Base-by-base conservation (phyloP, 495 filamentous ascomycete species). In the Tricharina praecox region DNA sequence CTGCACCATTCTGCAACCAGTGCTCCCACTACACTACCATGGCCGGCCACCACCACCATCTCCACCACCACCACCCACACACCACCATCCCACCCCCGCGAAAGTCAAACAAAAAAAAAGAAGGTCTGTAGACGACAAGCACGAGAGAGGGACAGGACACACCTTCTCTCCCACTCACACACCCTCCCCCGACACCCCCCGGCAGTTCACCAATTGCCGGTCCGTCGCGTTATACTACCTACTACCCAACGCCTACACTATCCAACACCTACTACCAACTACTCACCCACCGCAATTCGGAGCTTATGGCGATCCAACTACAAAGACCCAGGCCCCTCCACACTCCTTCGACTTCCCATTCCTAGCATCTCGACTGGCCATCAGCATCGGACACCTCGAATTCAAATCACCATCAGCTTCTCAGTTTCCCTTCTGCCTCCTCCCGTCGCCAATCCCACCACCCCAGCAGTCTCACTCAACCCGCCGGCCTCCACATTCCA, bases 301-400 rank as follows among this genome's bases (percentile, higher is more conserved):
- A 43, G 40, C 40, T 43, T 43, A 43, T 24, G 40, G 21, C 2
- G 23, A 20, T 4, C 23, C 24, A 20, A 13, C 34, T 37, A 37
- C 34, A 37, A 37, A 47, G 35, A 21, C 45, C 28, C 19, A 23
- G 18, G 28, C 45, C 15, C 16, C 4, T 47, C 28, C 44, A 47
- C 34, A 18, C 5, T 38, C 35, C 19, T 19, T 37, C 8, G 34
- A 37, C 8, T 15, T 37, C 34, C 9, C 8, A 37, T 9, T 18
- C 34, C 16, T 18, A 8, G 4, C 34, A 37, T 9, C n/a, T n/a
- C n/a, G n/a, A n/a, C n/a, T n/a, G n/a, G n/a, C n/a, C n/a, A n/a
- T n/a, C n/a, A n/a, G n/a, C n/a, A n/a, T n/a, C n/a, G n/a, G n/a
- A n/a, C n/a, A n/a, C n/a, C n/a, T n/a, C n/a, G n/a, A n/a, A n/a